These are phyloP conservation scores for Tricholoma furcatifolium DNA, from an alignment of 768 basidiomycete genomes.

Conservation along the genomic window DNA sequence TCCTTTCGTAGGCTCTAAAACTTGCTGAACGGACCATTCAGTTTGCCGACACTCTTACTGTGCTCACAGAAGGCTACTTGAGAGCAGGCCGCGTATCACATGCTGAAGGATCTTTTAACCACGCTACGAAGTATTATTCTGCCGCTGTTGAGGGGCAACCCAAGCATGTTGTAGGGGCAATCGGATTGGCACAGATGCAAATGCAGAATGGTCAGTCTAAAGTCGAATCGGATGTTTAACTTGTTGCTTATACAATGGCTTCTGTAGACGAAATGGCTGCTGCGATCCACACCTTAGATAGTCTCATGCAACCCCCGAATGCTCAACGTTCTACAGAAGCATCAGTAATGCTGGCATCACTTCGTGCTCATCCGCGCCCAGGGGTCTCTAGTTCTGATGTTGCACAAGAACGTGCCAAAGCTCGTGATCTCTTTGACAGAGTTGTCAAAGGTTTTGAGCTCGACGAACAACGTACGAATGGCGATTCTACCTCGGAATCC, in stretches of 20 bases:
- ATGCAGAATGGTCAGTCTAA: slow-evolving; percentile 64
- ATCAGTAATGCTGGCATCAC: slow-evolving; percentile 83
- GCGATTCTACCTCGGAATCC: slow-evolving; percentile 34
- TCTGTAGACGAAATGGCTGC: slow-evolving; percentile 73
- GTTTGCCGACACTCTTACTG: slow-evolving; percentile 83
- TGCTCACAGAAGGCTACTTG: slow-evolving; percentile 85
- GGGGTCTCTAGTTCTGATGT: slow-evolving; percentile 76
- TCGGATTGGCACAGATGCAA: slow-evolving; percentile 87
- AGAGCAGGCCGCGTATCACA: slow-evolving; percentile 82
- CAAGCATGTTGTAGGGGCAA: slow-evolving; percentile 73
- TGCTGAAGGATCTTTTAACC: slow-evolving; percentile 58
- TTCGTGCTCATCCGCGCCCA: slow-evolving; percentile 80
- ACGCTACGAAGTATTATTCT: slow-evolving; percentile 72
- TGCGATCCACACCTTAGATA: slow-evolving; percentile 84
- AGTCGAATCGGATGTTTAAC: not conserved
- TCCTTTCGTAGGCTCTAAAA: slow-evolving; percentile 68
- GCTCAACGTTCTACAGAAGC: slow-evolving; percentile 76
- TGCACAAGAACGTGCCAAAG: slow-evolving; percentile 65
- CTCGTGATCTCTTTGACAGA: slow-evolving; percentile 81
- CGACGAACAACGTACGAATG: slow-evolving; percentile 53
- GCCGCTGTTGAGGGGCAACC: slow-evolving; percentile 66
- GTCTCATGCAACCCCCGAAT: slow-evolving; percentile 65
- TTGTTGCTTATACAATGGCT: not conserved
- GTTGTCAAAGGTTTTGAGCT: slow-evolving; percentile 64
- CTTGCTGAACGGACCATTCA: slow-evolving; percentile 93